Percentiles rank a stretch among this genome's conserved stretches.
Evolutionary conservation across 2,329 filamentous ascomycete species (phyloP).

Genomic region (Alternaria solani): DNA sequence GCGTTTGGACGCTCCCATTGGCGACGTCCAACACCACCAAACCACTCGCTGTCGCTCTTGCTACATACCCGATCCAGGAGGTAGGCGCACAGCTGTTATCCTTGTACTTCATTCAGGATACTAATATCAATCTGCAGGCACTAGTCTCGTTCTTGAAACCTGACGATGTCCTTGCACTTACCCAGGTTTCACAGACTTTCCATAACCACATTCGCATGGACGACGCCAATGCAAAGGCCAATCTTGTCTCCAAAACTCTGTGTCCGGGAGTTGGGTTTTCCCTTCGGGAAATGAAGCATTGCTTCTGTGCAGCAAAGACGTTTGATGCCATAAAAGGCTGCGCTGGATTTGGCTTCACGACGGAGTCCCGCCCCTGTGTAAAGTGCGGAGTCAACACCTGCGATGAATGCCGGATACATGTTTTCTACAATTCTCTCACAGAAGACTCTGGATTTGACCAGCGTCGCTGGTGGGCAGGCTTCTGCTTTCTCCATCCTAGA

Average conservation of each 20-base stretch:
- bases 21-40: slow-evolving; percentile 5
- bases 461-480: slow-evolving; percentile 33
- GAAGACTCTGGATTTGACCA: slow-evolving; percentile 29
- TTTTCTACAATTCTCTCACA: slow-evolving; percentile 33
- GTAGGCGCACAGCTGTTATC: background rate
- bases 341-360: slow-evolving; percentile 4
- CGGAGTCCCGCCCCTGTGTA: slow-evolving; percentile 27
- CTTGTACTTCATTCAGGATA: background rate
- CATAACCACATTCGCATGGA: slow-evolving; percentile 15
- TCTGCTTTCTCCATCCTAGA: slow-evolving; percentile 18
- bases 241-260: slow-evolving; percentile 18
- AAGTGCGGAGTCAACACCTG: slow-evolving; percentile 35
- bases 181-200: slow-evolving; percentile 10
- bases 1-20: slow-evolving; percentile 9
- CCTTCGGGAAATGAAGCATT: background rate
- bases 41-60: slow-evolving; percentile 3
- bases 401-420: slow-evolving; percentile 40
- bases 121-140: slow-evolving; percentile 2
- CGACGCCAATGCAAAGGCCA: slow-evolving; percentile 13
- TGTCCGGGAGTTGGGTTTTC: slow-evolving; percentile 14
- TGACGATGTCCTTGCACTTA: slow-evolving; percentile 8
- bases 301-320: slow-evolving; percentile 9
- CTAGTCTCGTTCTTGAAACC: slow-evolving; percentile 14
- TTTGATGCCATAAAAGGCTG: slow-evolving; percentile 6
- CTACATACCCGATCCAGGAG: slow-evolving; percentile 17